Conservation (phyloP, 495 filamentous ascomycete species). For the Aspergillus heteromorphus region DNA sequence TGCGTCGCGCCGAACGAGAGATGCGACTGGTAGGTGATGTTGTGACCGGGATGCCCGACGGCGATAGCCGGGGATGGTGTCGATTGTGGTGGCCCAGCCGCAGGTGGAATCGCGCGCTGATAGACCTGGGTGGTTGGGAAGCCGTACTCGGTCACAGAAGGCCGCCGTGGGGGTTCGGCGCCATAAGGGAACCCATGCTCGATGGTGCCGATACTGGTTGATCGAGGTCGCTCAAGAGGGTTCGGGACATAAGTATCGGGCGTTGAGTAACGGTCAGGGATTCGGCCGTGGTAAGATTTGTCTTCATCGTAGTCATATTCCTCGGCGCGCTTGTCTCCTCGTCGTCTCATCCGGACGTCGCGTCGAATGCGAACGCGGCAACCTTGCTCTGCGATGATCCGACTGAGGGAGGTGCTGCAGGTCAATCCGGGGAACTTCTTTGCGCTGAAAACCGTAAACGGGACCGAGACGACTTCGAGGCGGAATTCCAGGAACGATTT, state of each 20-base stretch:
- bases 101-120: constrained; percentile 30
- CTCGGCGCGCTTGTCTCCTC: constrained; percentile 65
- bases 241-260: constrained; percentile 41
- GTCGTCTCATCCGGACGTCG: constrained; percentile 93
- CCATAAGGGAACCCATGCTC: constrained; percentile 37
- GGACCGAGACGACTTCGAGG: constrained; percentile 83
- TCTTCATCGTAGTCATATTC: constrained; percentile 64
- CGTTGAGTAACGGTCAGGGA: constrained; percentile 55
- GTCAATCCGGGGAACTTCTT: constrained; percentile 98
- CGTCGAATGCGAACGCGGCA: constrained; percentile 95
- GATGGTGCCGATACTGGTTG: constrained; percentile 66
- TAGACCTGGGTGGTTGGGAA: constrained; percentile 34
- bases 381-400: constrained; percentile 91
- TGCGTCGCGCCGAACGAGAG: constrained; percentile 40
- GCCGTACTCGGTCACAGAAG: constrained; percentile 52
- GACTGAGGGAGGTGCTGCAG: constrained; percentile 83
- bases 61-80: constrained; percentile 20
- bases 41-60: constrained; percentile 13
- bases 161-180: constrained; percentile 41
- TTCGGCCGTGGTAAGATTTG: constrained; percentile 45
- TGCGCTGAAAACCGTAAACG: constrained; percentile 89
- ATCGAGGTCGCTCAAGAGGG: constrained; percentile 57
- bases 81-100: constrained; percentile 18
- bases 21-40: constrained; percentile 33
- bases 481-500: constrained; percentile 55